These are phyloP conservation scores for Umbilicus rupestris DNA, from an alignment of 164 flowering plant genomes.

Conservation along the genomic window DNA sequence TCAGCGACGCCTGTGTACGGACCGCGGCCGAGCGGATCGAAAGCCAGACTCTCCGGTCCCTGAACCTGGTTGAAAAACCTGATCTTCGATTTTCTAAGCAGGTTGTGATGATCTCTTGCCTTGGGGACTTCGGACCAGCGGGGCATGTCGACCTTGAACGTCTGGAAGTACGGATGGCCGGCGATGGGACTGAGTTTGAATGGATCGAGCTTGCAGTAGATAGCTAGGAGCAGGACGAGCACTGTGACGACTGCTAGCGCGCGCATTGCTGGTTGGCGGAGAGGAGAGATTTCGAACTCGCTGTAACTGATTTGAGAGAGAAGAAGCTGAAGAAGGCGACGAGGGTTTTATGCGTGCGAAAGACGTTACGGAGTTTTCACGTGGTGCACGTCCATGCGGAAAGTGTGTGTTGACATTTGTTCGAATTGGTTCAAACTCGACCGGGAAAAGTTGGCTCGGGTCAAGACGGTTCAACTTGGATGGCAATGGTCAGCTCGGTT, in stretches of 20 bases:
- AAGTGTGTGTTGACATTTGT: no score
- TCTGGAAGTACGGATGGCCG: conserved; percentile 52
- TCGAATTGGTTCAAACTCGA: no score
- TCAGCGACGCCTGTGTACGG: conserved; percentile 95
- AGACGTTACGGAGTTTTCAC: no score
- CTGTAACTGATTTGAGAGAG: background rate
- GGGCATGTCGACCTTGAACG: conserved; percentile 37
- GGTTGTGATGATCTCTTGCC: conserved; percentile 35
- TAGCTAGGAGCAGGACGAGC: conserved; percentile 35
- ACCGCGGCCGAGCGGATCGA: conserved; percentile 81
- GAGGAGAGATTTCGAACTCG: no score
- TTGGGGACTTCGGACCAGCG: conserved; percentile 43
- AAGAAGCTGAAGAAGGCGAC: background rate
- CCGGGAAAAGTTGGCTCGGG: no score
- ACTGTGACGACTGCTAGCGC: conserved; percentile 18
- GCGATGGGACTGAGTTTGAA: conserved; percentile 52
- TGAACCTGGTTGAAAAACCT: conserved; percentile 57
- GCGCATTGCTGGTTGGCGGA: conserved; percentile 18
- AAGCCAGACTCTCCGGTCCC: conserved; percentile 85
- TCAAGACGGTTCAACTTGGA: background rate
- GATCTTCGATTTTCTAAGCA: conserved; percentile 63
- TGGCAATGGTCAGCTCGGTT: background rate
- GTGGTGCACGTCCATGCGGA: no score
- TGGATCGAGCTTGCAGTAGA: conserved; percentile 74
- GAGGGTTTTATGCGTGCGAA: no score